Conservation (phyloP, 73 alveolate genomes). For the Tetrahymena borealis region DNA sequence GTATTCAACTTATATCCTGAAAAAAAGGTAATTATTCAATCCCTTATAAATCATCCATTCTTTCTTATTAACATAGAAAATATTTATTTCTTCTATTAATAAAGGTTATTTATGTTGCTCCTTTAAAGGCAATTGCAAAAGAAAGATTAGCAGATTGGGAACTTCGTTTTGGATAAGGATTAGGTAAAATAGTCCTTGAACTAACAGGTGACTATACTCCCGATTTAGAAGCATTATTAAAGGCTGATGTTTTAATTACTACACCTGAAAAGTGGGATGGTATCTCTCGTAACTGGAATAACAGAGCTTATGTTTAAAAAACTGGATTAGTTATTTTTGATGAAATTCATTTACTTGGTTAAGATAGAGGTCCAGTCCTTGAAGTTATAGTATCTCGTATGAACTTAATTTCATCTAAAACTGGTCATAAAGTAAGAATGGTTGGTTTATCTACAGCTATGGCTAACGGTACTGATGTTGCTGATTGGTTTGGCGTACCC, state of each 20-base stretch:
- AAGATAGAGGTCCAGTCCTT: slow-evolving; percentile 98
- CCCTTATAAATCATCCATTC: not conserved
- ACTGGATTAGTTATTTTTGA: slow-evolving; percentile 97
- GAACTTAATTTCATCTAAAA: slow-evolving; percentile 67
- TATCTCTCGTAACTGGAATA: slow-evolving; percentile 98
- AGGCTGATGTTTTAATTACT: slow-evolving; percentile 82
- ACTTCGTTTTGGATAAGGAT: slow-evolving; percentile 53
- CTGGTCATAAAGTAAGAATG: slow-evolving; percentile 76
- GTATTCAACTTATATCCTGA: slow-evolving; percentile 85
- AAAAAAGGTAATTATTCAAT: slow-evolving; percentile 17
- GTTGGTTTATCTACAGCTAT: slow-evolving; percentile 98
- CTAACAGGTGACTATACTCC: slow-evolving; percentile 99
- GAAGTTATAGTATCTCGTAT: slow-evolving; percentile 98
- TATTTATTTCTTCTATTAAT: not conserved
- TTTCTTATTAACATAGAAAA: not conserved
- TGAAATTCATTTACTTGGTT: slow-evolving; percentile 99
- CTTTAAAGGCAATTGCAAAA: slow-evolving; percentile 96
- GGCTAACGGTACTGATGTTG: slow-evolving; percentile 99
- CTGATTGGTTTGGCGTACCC: slow-evolving; percentile 98
- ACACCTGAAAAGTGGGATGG: slow-evolving; percentile 99
- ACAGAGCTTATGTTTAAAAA: slow-evolving; percentile 88
- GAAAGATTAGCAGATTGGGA: slow-evolving; percentile 97
- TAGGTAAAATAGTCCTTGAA: slow-evolving; percentile 84
- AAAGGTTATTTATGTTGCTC: slow-evolving; percentile 95
- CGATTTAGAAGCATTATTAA: slow-evolving; percentile 59